These are phyloP conservation scores for Suhomyces tanzawaensis DNA, from an alignment of 805 yeast species.

Conservation along the genomic window DNA sequence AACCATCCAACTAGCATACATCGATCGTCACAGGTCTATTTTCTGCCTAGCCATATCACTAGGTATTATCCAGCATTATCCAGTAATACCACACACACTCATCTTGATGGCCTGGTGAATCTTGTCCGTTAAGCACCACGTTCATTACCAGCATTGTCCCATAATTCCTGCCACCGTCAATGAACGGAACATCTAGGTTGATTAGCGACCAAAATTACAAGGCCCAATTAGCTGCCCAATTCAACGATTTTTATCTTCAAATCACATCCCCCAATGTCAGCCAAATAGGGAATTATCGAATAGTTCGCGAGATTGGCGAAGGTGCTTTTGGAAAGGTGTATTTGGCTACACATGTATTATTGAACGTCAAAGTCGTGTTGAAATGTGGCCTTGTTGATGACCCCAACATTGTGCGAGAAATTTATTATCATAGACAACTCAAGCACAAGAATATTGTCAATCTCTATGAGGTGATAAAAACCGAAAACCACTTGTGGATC, in stretches of 20 bases:
- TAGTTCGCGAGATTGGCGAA: slow-evolving; percentile 76
- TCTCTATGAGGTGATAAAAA: slow-evolving; percentile 79
- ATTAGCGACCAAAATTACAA: slow-evolving; percentile 38
- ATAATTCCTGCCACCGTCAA: slow-evolving; percentile 1
- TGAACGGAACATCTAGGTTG: slow-evolving; percentile 18
- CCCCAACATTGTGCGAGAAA: slow-evolving; percentile 86
- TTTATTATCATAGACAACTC: slow-evolving; percentile 82
- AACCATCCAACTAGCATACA: too few species aligned
- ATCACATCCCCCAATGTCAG: slow-evolving; percentile 46
- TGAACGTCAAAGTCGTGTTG: slow-evolving; percentile 73
- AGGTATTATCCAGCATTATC: background rate
- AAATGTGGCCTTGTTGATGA: slow-evolving; percentile 77
- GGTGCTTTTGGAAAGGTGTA: slow-evolving; percentile 93
- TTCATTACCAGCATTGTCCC: background rate
- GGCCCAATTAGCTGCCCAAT: slow-evolving; percentile 60
- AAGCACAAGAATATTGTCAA: slow-evolving; percentile 80
- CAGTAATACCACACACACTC: background rate
- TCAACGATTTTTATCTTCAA: slow-evolving; percentile 52
- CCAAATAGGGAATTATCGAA: slow-evolving; percentile 79
- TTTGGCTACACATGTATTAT: slow-evolving; percentile 72
- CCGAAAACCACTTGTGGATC: slow-evolving; percentile 80
- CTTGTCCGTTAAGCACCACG: background rate
- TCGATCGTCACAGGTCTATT: too few species aligned
- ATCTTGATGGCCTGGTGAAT: too few species aligned
- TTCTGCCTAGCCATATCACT: too few species aligned